Evolutionary conservation across 345 rosid genomes (phyloP), one percentile per base, ranked within the genome.

Genomic region (Aurinia saxatilis): DNA sequence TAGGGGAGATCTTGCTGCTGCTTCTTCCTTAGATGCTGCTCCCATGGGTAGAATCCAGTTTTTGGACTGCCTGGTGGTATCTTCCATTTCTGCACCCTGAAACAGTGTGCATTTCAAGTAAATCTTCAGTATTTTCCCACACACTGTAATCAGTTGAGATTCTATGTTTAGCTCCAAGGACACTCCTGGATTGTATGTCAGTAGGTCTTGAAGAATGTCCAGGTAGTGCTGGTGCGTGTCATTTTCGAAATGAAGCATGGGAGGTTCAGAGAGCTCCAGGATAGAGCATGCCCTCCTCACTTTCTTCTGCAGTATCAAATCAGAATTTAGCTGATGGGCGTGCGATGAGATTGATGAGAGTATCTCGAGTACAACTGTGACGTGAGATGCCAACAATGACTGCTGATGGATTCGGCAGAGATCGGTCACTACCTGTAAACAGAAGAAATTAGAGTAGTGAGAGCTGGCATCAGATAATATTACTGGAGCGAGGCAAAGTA

Each of bases 171-270:
- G 75, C 70, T 71, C 88, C 60, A 71, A 55, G 0, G 80, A 78
- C 49, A 70, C 55, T 10, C 60, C 67, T 14, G 83, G 84, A 52
- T 74, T 77, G 53, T 75, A 62, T 35, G 54, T 55, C 1, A 83
- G 72, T 40, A 81, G 39, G 68, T 75, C 81, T 59, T 78, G 85
- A 35, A 89, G 87, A 63, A 84, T 73, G 70, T 79, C 78, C 37
- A 92, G 80, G 73, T 79, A 84, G 57, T 69, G 84, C 74, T 82
- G 88, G 73, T 85, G 79, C 3, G 97, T 74, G 48, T 92, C 97
- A 6, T 85, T 92, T 65, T 89, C 97, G 40, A 92, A 92, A 77
- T 83, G 93, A 55, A 92, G 85, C 57, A 85, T 44, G 3, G 97
- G 96, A 65, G 95, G 98, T 47, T 84, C 91, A 5, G 90, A 75